Base-by-base conservation (phyloP, 192 early-diverging fungal species). In the Coemansia sp. region DNA sequence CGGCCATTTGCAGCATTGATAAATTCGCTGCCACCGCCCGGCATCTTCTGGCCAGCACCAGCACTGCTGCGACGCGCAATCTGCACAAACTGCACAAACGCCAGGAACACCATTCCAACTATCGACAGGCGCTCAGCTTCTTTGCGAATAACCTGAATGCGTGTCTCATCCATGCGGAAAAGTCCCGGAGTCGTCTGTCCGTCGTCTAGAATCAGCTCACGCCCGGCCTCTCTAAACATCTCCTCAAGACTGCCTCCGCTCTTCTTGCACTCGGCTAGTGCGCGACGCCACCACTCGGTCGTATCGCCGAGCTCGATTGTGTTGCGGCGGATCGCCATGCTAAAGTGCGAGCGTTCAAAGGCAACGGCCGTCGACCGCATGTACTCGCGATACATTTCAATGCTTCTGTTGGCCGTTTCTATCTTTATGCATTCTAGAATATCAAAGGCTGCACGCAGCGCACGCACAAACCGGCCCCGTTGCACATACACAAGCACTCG, bases 371-470 rank as follows among this genome's bases (percentile, higher is more conserved):
- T 86, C 56, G 88, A 83, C 20, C 90, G 76, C 65, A 92, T 88
- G 78, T 86, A 88, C 32, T 87, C 88, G 66, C 89, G 79, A 55
- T 91, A 84, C 66, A 86, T 71, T 56, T 86, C 83, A 17, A 92
- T 79, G 75, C 89, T 86, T 63, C 85, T 84, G 66, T 92, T 92
- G 59, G 80, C 80, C 0, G 72, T 61, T 58, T 83, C 76, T 48
- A 83, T 96, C 90, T 61, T 93, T 69, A 64, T 91, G 77, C 65
- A 67, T 60, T 83, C 80, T 14, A 74, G 65, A 45, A 74, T 71
- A 43, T 92, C 89, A 75, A 94, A 95, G 55, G 90, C 92, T 46
- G 83, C 77, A 14, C 87, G 80, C 65, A 96, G 80, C 5, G 89
- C 88, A 14, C 85, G 77, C 14, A 79, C 85, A 66, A 90, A 72